Percentiles rank a stretch among this genome's conserved stretches.
These are phyloP conservation scores for Solanum bulbocastanum DNA, from an alignment of 257 asterid species.

Conservation along the genomic window DNA sequence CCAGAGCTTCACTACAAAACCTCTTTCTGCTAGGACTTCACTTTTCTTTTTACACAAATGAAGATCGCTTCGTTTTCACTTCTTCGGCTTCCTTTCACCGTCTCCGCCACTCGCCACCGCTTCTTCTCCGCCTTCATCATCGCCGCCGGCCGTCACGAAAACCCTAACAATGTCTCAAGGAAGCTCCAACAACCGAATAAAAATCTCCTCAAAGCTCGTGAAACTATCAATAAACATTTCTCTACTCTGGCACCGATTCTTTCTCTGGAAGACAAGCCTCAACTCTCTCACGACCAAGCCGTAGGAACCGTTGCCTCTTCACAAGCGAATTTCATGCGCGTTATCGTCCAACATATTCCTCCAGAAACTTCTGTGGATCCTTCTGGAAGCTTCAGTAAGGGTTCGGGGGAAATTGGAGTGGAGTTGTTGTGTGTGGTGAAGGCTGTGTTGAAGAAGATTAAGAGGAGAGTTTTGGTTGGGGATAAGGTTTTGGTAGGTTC, in stretches of 20 bases:
- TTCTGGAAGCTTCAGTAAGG: not conserved
- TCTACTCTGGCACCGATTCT: constrained; percentile 62
- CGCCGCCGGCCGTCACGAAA: constrained; percentile 20
- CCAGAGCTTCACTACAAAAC: not conserved
- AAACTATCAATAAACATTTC: constrained; percentile 41
- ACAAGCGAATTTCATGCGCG: constrained; percentile 98
- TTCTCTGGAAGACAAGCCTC: constrained; percentile 35
- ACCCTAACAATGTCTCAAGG: constrained; percentile 35
- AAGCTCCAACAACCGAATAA: constrained; percentile 52
- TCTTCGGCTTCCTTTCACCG: constrained; percentile 9
- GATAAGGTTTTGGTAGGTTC: constrained; percentile 84
- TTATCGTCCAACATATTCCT: constrained; percentile 46
- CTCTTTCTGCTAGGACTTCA: not conserved
- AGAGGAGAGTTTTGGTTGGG: constrained; percentile 88
- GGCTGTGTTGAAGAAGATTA: constrained; percentile 86
- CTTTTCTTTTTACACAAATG: constrained; percentile 7
- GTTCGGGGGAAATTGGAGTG: constrained; percentile 29
- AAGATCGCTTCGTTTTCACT: constrained; percentile 25
- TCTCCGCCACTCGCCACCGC: constrained; percentile 17
- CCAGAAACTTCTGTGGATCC: not conserved
- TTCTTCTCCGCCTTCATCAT: constrained; percentile 24
- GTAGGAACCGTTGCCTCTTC: constrained; percentile 77
- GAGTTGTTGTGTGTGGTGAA: constrained; percentile 85
- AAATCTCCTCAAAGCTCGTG: constrained; percentile 61
- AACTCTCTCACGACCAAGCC: constrained; percentile 58